These are phyloP conservation scores for Aspergillus ellipticus DNA, from an alignment of 495 filamentous ascomycete genomes.

Conservation along the genomic window DNA sequence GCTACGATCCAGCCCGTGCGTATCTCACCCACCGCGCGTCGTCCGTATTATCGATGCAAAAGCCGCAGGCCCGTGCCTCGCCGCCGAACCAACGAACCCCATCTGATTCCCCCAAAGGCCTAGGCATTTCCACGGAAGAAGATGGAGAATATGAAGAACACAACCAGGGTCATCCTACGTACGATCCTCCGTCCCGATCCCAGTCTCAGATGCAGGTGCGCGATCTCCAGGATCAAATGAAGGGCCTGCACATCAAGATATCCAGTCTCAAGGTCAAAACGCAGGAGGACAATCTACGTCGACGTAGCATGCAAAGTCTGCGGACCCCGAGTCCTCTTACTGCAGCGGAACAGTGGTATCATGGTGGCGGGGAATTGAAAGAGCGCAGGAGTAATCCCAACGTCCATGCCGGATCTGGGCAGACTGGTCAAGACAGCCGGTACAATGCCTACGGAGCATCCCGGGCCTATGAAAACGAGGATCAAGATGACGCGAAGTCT, in stretches of 20 bases:
- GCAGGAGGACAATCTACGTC: conserved; percentile 74
- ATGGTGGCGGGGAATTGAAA: conserved; percentile 45
- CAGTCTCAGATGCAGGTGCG: conserved; percentile 67
- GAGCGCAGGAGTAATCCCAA: conserved; percentile 22
- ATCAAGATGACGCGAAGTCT: conserved; percentile 35
- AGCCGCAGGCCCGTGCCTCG: conserved; percentile 9
- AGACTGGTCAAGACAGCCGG: conserved; percentile 22
- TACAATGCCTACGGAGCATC: conserved; percentile 7
- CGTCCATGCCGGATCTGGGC: conserved; percentile 33
- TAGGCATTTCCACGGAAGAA: conserved; percentile 29
- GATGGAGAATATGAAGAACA: conserved; percentile 23
- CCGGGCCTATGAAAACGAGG: conserved; percentile 5
- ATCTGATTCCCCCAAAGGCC: conserved; percentile 24
- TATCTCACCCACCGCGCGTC: conserved; percentile 41
- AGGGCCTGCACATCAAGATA: conserved; percentile 86
- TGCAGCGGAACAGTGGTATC: conserved; percentile 73
- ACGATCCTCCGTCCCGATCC: conserved; percentile 38
- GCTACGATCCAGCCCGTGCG: conserved; percentile 34
- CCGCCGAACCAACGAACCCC: conserved; percentile 18
- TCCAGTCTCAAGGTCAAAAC: conserved; percentile 79
- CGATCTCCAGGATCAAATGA: conserved; percentile 87
- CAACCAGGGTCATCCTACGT: conserved; percentile 33
- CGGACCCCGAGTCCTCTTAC: conserved; percentile 83
- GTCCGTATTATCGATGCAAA: conserved; percentile 30
- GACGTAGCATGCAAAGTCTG: conserved; percentile 79